Evolutionary conservation across 2,329 filamentous ascomycete species (phyloP).

Genomic region (Ophiocordyceps camponoti-rufipedis): DNA sequence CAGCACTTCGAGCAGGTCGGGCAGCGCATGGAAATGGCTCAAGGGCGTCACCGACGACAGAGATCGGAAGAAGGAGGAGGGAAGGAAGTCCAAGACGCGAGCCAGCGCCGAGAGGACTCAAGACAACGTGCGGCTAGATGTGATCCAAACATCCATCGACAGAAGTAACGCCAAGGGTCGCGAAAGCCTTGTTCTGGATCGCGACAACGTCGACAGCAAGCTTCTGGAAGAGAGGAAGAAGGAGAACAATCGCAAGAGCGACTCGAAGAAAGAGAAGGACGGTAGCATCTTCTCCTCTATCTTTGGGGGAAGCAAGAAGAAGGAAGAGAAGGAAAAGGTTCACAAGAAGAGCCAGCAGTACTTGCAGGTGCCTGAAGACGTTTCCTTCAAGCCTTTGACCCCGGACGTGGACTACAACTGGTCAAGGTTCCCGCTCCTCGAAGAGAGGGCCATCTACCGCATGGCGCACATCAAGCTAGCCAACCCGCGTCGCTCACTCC

Average conservation of each 20-base stretch:
- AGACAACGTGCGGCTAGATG: slow-evolving; percentile 69
- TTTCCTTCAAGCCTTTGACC: slow-evolving; percentile 49
- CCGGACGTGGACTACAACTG: slow-evolving; percentile 92
- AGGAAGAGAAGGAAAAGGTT: slow-evolving; percentile 53
- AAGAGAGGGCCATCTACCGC: slow-evolving; percentile 91
- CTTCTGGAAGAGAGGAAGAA: slow-evolving; percentile 72
- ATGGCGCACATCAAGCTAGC: slow-evolving; percentile 98
- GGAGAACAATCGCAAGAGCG: slow-evolving; percentile 55
- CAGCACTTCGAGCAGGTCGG: slow-evolving; percentile 51
- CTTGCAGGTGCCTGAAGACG: slow-evolving; percentile 65
- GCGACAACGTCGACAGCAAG: slow-evolving; percentile 52
- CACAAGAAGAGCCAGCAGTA: slow-evolving; percentile 53
- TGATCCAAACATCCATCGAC: slow-evolving; percentile 78
- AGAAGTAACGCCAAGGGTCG: slow-evolving; percentile 44
- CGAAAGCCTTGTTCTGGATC: slow-evolving; percentile 71
- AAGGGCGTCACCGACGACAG: slow-evolving; percentile 58
- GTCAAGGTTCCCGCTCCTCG: slow-evolving; percentile 85
- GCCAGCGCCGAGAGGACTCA: slow-evolving; percentile 37
- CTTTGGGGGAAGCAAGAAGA: slow-evolving; percentile 82
- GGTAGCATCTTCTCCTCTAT: slow-evolving; percentile 86
- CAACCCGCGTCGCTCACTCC: slow-evolving; percentile 80
- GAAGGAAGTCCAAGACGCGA: slow-evolving; percentile 50
- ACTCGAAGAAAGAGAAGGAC: slow-evolving; percentile 80
- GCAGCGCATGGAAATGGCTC: slow-evolving; percentile 52
- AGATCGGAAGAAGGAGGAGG: slow-evolving; percentile 39